Evolutionary conservation across 2,329 filamentous ascomycete species (phyloP).

Genomic region (Aspergillus melleus): DNA sequence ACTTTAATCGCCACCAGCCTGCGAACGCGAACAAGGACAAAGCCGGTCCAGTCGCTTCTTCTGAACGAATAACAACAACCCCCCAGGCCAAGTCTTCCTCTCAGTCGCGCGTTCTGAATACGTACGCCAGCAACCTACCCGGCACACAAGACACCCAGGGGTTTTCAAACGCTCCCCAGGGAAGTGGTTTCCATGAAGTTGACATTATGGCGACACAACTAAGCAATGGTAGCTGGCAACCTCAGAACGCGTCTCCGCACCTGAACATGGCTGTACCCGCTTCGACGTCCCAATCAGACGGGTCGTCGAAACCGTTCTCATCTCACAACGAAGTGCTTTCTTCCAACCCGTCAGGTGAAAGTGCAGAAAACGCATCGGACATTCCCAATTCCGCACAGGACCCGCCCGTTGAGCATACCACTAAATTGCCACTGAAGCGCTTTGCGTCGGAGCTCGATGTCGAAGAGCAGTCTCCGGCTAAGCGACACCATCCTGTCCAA

Average conservation of each 20-base stretch:
- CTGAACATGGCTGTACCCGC: slow-evolving; percentile 18
- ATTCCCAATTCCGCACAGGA: slow-evolving; percentile 2
- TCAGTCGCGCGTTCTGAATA: slow-evolving; percentile 35
- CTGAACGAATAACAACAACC: slow-evolving; percentile 23
- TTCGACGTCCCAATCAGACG: slow-evolving; percentile 13
- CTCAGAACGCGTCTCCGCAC: slow-evolving; percentile 19
- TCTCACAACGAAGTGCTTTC: slow-evolving; percentile 19
- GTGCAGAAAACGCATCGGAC: not conserved
- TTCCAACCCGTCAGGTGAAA: slow-evolving; percentile 13
- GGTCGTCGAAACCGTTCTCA: slow-evolving; percentile 19
- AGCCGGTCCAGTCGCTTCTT: not conserved
- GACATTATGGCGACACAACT: slow-evolving; percentile 25
- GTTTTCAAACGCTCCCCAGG: slow-evolving; percentile 10
- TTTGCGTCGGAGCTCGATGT: slow-evolving; percentile 9
- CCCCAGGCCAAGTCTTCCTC: slow-evolving; percentile 31
- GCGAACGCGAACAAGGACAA: slow-evolving; percentile 1
- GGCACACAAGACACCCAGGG: slow-evolving; percentile 19
- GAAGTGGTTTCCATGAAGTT: slow-evolving; percentile 6
- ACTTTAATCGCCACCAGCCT: slow-evolving; percentile 10
- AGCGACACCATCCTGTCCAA: slow-evolving; percentile 1
- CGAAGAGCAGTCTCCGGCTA: slow-evolving; percentile 16
- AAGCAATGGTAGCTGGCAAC: slow-evolving; percentile 16
- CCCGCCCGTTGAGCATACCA: slow-evolving; percentile 6
- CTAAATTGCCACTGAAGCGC: slow-evolving; percentile 15
- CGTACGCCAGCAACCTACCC: slow-evolving; percentile 28